Evolutionary conservation across 495 filamentous ascomycete genomes (phyloP), one percentile per base, ranked within the genome.

Genomic region (Jackrogersella minutella): DNA sequence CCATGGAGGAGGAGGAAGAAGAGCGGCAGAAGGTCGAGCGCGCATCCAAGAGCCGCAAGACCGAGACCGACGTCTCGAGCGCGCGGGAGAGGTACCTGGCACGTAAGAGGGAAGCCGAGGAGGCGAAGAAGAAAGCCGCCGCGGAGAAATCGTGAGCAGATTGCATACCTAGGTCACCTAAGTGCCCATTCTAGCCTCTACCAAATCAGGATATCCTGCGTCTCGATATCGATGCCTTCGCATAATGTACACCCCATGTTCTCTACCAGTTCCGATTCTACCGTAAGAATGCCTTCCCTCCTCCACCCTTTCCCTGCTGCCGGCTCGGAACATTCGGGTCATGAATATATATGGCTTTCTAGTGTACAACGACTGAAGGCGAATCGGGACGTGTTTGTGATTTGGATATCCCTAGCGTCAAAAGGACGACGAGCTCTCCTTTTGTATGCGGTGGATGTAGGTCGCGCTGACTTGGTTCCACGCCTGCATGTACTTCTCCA

Each of bases 401-500:
- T 8, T 6, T 17, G n/a, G 26, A 21, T 21, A 24, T 44, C 6
- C 2, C 6, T 37, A 44, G 14, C 40, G 21, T 33, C 10, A 14
- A 22, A 31, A 10, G 21, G 14, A 28, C 5, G 31, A 4, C 58
- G 39, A 66, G 37, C 74, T 62, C 53, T 92, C 89, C 58, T 82
- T 79, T 72, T 91, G 87, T 77, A 96, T 83, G 70, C 92, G 84
- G 47, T 72, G 72, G 65, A 97, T 83, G 74, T 96, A 97, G 22
- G 88, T 82, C 60, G 84, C 74, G 77, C 88, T 92, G 59, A 96
- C 90, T 57, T 83, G 81, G 77, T 97, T 97, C 96, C 96, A 99
- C 30, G 91, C 85, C 21, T 82, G 79, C 84, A 97, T 96, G 82
- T 99, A 99, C 81, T 99, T 99, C 75, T 97, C 92, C 90, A 97